Conservation (phyloP, 164 flowering plant genomes). For the Vitis labrusca region DNA sequence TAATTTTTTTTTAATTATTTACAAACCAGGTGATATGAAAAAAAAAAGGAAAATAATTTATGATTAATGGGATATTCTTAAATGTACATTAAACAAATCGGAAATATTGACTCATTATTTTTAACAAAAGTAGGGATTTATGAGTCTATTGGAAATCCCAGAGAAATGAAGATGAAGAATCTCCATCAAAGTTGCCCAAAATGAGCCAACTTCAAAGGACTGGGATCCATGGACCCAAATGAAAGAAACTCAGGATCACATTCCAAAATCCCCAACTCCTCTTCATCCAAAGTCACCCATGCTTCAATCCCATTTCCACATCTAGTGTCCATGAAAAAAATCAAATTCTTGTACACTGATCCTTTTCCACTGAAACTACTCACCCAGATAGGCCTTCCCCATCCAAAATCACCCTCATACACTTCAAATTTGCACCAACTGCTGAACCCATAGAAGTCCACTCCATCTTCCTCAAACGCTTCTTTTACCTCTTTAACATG, state of each 20-base stretch:
- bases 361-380: conserved; percentile 9
- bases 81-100: too few relatives aligned
- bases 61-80: too few relatives aligned
- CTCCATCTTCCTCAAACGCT: conserved; percentile 10
- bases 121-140: too few relatives aligned
- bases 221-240: conserved; percentile 18
- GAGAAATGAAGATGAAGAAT: too few relatives aligned
- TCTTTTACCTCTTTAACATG: conserved; percentile 21
- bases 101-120: too few relatives aligned
- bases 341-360: conserved; percentile 12
- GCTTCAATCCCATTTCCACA: conserved; percentile 28
- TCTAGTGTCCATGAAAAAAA: conserved; percentile 20
- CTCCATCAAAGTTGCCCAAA: too few relatives aligned
- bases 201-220: conserved; percentile 7
- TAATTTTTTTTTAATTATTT: too few relatives aligned
- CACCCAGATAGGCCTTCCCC: conserved; percentile 51
- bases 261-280: conserved; percentile 13
- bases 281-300: conserved; percentile 27
- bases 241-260: conserved; percentile 1
- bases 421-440: conserved; percentile 49
- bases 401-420: conserved; percentile 46
- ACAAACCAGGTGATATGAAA: too few relatives aligned
- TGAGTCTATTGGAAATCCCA: too few relatives aligned
- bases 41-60: too few relatives aligned
- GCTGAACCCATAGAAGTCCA: conserved; percentile 18